Conservation (phyloP, 805 yeast genomes). For the Candida caryicola region DNA sequence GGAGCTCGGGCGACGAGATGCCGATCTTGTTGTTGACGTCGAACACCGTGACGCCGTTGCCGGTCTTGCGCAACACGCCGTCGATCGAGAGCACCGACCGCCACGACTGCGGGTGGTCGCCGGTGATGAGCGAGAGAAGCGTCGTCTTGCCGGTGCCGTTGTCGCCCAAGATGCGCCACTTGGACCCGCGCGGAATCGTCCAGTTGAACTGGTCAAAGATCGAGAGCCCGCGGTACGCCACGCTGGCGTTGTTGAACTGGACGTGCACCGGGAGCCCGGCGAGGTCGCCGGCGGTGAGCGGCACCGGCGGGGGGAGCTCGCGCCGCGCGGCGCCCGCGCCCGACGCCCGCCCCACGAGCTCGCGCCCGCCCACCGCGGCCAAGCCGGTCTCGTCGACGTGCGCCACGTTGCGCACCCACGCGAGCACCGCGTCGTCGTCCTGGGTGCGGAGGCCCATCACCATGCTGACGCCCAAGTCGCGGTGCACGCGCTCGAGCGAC, state of each 20-base stretch:
- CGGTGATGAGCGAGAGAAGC: constrained; percentile 73
- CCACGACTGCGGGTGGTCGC: constrained; percentile 98
- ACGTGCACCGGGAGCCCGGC: constrained; percentile 20
- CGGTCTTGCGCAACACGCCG: constrained; percentile 70
- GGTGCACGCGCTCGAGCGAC: constrained; percentile 38
- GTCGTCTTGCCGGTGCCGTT: constrained; percentile 97
- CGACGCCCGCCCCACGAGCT: background rate
- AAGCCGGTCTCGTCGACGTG: constrained; percentile 60
- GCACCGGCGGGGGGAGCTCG: background rate
- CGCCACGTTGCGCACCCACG: constrained; percentile 75
- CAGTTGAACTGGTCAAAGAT: constrained; percentile 62
- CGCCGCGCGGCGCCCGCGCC: constrained; percentile 1
- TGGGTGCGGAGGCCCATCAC: constrained; percentile 76
- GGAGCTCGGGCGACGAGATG: constrained; percentile 87
- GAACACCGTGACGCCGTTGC: constrained; percentile 68
- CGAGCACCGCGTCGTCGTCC: constrained; percentile 58
- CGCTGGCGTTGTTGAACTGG: constrained; percentile 59
- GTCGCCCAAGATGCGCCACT: constrained; percentile 85
- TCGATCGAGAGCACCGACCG: constrained; percentile 59
- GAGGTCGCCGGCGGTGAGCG: background rate
- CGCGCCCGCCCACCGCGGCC: constrained; percentile 44
- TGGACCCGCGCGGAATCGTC: constrained; percentile 67
- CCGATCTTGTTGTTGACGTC: constrained; percentile 80
- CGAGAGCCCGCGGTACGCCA: constrained; percentile 61
- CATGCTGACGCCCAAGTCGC: constrained; percentile 48